Percentiles rank a stretch among this genome's conserved stretches.
Conservation (phyloP, 2,329 filamentous ascomycete species). For the Penicillium frequentans region DNA sequence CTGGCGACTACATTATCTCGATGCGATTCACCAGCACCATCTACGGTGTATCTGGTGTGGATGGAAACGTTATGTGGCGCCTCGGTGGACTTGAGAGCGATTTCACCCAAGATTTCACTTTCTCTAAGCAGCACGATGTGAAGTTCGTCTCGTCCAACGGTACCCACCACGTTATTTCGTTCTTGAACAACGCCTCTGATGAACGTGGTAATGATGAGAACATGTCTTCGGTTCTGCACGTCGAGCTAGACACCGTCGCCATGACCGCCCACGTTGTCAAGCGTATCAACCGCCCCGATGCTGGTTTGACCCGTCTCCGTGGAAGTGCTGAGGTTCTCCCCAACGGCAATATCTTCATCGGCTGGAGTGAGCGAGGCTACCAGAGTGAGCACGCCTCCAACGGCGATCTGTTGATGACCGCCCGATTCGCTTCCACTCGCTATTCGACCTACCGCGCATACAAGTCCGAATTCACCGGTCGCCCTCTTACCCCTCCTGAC, state of each 20-base stretch:
- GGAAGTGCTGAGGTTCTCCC: slow-evolving; percentile 37
- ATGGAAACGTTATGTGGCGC: slow-evolving; percentile 41
- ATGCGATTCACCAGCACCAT: slow-evolving; percentile 40
- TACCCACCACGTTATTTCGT: slow-evolving; percentile 31
- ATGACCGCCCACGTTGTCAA: slow-evolving; percentile 32
- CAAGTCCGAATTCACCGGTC: slow-evolving; percentile 39
- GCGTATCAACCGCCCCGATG: slow-evolving; percentile 37
- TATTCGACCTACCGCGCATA: slow-evolving; percentile 44
- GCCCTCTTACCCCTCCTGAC: slow-evolving; percentile 32
- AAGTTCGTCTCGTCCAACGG: slow-evolving; percentile 32
- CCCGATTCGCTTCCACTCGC: slow-evolving; percentile 32
- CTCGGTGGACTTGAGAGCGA: slow-evolving; percentile 36
- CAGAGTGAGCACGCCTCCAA: slow-evolving; percentile 35
- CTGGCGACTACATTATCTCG: slow-evolving; percentile 43
- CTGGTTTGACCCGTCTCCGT: slow-evolving; percentile 33
- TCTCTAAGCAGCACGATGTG: slow-evolving; percentile 41
- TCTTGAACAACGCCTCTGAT: slow-evolving; percentile 38
- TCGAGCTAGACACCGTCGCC: slow-evolving; percentile 31
- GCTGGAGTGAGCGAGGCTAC: slow-evolving; percentile 40
- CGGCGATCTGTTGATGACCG: slow-evolving; percentile 39
- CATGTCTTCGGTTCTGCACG: slow-evolving; percentile 30
- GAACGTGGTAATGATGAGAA: slow-evolving; percentile 29
- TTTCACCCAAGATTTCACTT: slow-evolving; percentile 35
- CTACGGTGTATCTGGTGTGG: slow-evolving; percentile 39
- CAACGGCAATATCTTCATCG: slow-evolving; percentile 39